Conservation (phyloP, 257 asterid genomes). For the Solanum medicagineum region DNA sequence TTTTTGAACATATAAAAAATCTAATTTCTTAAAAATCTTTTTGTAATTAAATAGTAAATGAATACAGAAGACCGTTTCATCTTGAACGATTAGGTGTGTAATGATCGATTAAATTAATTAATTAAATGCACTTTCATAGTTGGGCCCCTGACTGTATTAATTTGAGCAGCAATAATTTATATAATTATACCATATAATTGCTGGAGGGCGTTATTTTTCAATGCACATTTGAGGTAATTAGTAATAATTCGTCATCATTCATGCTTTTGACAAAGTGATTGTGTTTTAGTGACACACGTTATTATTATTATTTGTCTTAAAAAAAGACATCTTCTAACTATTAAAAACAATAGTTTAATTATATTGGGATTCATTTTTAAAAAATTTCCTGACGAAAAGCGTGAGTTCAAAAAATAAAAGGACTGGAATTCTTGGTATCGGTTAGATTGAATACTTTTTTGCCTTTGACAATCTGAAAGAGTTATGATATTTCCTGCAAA, state of each 20-base stretch:
- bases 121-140: background rate
- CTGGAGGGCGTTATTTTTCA: background rate
- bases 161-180: background rate
- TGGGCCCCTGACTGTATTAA: background rate
- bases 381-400: background rate
- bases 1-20: background rate
- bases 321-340: background rate
- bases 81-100: background rate
- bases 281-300: background rate
- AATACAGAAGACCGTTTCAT: background rate
- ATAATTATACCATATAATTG: background rate
- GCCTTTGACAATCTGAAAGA: background rate
- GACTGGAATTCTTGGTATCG: background rate
- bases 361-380: background rate
- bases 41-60: background rate
- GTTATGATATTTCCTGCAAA: background rate
- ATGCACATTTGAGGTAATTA: background rate
- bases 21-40: background rate
- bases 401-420: background rate
- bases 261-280: background rate
- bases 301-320: background rate
- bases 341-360: background rate
- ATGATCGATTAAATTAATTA: background rate
- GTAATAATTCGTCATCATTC: background rate
- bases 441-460: background rate